A percentile compares a stretch with the other conserved stretches of the same genome.
Conservation (phyloP, 345 rosid species). For the Citrus sp. region DNA sequence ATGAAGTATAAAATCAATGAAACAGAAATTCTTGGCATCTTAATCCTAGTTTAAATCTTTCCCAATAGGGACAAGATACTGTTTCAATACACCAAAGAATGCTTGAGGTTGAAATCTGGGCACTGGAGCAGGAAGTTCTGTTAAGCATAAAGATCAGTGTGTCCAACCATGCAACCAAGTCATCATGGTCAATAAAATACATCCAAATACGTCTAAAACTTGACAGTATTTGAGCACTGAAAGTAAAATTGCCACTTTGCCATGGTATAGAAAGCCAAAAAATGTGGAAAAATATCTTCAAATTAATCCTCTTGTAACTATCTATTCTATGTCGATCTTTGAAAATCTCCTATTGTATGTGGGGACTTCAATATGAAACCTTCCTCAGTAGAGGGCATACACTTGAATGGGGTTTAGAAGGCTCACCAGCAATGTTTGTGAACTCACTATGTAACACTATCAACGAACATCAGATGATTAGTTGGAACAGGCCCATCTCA, state of each 20-base stretch:
- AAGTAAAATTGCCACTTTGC: neutral
- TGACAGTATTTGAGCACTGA: neutral
- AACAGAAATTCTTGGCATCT: neutral
- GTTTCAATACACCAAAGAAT: neutral
- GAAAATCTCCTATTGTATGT: constrained; percentile 1
- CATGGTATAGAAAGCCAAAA: neutral
- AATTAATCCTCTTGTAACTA: neutral
- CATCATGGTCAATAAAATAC: neutral
- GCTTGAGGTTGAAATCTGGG: neutral
- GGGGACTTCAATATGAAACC: constrained; percentile 5
- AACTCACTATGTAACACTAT: neutral
- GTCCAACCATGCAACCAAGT: neutral
- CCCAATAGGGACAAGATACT: neutral
- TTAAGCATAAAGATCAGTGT: neutral
- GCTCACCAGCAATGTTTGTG: neutral
- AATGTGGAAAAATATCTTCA: neutral
- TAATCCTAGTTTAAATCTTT: neutral
- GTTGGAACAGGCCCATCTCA: constrained; percentile 29
- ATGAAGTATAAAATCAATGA: neutral
- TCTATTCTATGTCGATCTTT: constrained; percentile 3
- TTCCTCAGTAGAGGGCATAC: neutral
- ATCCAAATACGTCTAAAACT: neutral
- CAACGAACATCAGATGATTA: neutral
- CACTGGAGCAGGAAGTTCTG: neutral
- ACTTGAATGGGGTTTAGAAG: neutral